Conservation (phyloP, 306 rosid genomes). For the Cucurbita ficifolia region DNA sequence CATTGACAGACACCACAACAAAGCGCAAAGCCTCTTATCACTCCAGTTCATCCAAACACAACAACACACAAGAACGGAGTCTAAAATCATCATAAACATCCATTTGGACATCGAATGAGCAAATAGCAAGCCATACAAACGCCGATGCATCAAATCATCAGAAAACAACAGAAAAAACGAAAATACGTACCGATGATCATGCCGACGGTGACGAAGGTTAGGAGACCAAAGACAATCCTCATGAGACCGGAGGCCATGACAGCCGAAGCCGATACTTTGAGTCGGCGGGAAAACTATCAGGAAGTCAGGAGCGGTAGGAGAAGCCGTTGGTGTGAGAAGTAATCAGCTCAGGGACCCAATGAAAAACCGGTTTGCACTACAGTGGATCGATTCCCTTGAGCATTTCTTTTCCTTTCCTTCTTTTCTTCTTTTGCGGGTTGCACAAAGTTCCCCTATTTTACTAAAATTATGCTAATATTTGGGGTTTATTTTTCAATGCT, state of each 20-base stretch:
- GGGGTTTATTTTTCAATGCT: too few relatives aligned
- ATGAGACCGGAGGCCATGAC: constrained; percentile 50
- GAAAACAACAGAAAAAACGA: not conserved
- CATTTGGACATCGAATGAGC: not conserved
- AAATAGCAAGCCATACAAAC: not conserved
- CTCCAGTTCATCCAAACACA: not conserved
- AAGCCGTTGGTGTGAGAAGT: not conserved
- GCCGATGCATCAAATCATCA: not conserved
- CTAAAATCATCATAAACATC: not conserved
- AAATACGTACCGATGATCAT: constrained; percentile 56
- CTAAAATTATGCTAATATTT: too few relatives aligned
- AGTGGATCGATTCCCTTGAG: not conserved
- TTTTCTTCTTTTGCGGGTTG: not conserved
- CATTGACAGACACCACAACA: not conserved
- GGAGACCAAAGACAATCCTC: constrained; percentile 72
- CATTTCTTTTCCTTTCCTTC: not conserved
- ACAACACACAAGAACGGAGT: not conserved
- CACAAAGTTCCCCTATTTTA: too few relatives aligned
- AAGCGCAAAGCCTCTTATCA: not conserved
- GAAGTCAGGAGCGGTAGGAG: not conserved
- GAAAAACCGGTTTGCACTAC: not conserved
- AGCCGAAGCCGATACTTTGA: not conserved
- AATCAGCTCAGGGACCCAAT: not conserved
- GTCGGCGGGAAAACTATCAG: not conserved
- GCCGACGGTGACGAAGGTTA: constrained; percentile 84